Evolutionary conservation across 2,329 filamentous ascomycete species (phyloP).

Genomic region (Alternaria sp.): DNA sequence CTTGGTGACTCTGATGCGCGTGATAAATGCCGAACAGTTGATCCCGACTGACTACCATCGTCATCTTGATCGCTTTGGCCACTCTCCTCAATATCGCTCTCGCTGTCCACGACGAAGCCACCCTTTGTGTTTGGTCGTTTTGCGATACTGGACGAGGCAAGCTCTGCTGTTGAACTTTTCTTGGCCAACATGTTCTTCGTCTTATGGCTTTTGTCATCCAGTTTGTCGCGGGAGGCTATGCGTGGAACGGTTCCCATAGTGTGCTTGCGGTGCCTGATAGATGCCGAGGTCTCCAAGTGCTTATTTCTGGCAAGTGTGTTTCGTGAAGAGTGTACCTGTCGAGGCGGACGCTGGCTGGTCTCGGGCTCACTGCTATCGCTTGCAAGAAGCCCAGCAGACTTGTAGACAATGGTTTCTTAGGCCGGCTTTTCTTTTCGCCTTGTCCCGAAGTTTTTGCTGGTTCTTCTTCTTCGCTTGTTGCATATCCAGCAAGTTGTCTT

Average conservation of each 20-base stretch:
- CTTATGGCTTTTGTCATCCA: too few relatives aligned
- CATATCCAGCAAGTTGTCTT: constrained; percentile 3
- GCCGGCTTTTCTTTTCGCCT: not conserved
- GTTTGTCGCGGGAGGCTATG: not conserved
- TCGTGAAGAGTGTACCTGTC: not conserved
- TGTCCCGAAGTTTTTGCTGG: not conserved
- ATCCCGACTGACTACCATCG: not conserved
- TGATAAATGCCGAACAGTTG: too few relatives aligned
- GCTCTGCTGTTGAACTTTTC: not conserved
- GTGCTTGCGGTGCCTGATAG: not conserved
- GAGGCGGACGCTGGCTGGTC: not conserved
- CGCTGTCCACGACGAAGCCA: constrained; percentile 24
- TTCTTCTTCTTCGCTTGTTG: constrained; percentile 1
- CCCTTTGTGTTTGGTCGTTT: constrained; percentile 19
- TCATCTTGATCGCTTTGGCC: not conserved
- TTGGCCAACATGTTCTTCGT: not conserved
- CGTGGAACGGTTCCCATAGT: not conserved
- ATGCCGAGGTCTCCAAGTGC: not conserved
- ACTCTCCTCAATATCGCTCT: constrained; percentile 9
- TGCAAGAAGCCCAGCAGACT: not conserved
- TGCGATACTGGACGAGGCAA: not conserved
- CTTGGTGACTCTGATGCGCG: not conserved
- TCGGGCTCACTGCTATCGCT: not conserved
- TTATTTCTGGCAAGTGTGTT: not conserved
- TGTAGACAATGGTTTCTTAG: not conserved